Conservation (phyloP, 2,329 filamentous ascomycete species). For the Fusarium zealandicum region DNA sequence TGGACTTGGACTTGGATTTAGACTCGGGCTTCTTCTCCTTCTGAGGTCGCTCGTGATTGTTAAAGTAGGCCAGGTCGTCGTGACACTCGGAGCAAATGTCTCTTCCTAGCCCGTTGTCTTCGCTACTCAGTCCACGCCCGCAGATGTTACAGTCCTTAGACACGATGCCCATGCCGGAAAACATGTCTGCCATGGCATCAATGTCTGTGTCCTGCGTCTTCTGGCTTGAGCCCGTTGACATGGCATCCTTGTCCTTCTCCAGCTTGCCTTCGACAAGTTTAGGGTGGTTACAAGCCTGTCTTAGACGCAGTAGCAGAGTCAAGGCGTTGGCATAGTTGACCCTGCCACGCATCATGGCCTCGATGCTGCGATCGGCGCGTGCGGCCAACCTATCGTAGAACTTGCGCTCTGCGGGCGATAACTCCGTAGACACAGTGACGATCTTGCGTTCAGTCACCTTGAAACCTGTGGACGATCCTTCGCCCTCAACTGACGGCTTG, state of each 20-base stretch:
- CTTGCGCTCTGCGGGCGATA: constrained; percentile 78
- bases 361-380: constrained; percentile 84
- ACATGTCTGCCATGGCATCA: constrained; percentile 84
- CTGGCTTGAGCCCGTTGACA: constrained; percentile 68
- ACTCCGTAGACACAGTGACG: constrained; percentile 77
- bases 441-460: constrained; percentile 92
- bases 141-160: constrained; percentile 85
- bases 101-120: constrained; percentile 50
- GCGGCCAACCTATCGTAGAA: constrained; percentile 88
- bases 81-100: constrained; percentile 76
- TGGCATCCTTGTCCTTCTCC: constrained; percentile 84
- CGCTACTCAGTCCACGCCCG: constrained; percentile 68
- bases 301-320: constrained; percentile 85
- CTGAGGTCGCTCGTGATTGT: constrained; percentile 51
- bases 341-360: constrained; percentile 85
- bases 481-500: constrained; percentile 62
- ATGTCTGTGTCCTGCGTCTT: constrained; percentile 69
- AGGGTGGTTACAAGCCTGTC: constrained; percentile 95
- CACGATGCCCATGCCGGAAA: constrained; percentile 82
- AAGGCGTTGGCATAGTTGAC: constrained; percentile 93
- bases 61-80: constrained; percentile 73
- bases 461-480: constrained; percentile 70
- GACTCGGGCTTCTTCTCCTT: constrained; percentile 14
- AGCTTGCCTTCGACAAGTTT: constrained; percentile 86
- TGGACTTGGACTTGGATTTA: constrained; percentile 20